phyloP scores from a whole-genome alignment of 805 yeast genomes.

The Candida manassasensis region DNA sequence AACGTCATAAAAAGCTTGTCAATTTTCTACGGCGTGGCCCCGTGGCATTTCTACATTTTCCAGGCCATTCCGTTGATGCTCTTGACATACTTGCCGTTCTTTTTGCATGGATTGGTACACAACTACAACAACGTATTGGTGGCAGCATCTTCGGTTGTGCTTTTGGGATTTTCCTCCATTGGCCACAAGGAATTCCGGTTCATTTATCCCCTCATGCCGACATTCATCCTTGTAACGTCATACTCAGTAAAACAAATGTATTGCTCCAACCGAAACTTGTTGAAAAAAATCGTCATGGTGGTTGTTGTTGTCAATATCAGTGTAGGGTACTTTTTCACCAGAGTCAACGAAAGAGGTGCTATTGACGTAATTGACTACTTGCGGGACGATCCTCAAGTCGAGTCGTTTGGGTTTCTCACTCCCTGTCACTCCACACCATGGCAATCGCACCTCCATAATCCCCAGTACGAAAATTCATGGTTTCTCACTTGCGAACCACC shows the following conservation, averaged over 20 bases:
- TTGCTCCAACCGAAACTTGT: not conserved
- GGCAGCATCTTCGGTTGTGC: constrained; percentile 35
- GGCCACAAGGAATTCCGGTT: constrained; percentile 90
- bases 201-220: constrained; percentile 78
- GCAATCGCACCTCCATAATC: constrained; percentile 75
- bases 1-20: constrained; percentile 72
- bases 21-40: constrained; percentile 77
- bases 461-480: constrained; percentile 50
- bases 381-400: constrained; percentile 24
- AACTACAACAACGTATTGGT: constrained; percentile 15
- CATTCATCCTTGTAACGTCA: constrained; percentile 52
- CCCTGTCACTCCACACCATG: constrained; percentile 99
- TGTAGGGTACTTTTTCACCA: constrained; percentile 50
- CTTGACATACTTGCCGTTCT: constrained; percentile 62
- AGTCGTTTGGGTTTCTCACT: constrained; percentile 73
- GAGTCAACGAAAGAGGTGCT: constrained; percentile 83
- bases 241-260: constrained; percentile 22
- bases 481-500: constrained; percentile 93
- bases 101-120: constrained; percentile 23
- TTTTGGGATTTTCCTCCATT: constrained; percentile 57
- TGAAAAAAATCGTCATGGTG: constrained; percentile 11
- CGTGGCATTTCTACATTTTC: constrained; percentile 76
- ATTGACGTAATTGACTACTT: constrained; percentile 59
- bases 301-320: constrained; percentile 29
- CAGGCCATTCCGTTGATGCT: constrained; percentile 81